Conservation (phyloP, 495 filamentous ascomycete species). For the Parmelia sp. region DNA sequence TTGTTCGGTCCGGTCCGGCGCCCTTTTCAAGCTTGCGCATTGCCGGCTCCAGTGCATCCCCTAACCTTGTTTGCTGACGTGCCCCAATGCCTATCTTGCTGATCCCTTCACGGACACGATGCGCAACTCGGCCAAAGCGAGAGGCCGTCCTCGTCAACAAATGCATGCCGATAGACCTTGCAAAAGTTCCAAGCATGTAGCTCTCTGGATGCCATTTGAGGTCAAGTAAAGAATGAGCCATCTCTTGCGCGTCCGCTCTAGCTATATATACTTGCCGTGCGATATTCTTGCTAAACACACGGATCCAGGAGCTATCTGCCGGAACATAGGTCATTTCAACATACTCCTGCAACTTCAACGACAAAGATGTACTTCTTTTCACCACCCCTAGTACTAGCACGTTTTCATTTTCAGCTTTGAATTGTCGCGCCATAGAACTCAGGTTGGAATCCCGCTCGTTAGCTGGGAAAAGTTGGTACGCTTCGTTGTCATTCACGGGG, state of each 20-base stretch:
- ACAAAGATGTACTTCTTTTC: not conserved
- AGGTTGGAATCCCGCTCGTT: not conserved
- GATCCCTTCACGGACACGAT: not conserved
- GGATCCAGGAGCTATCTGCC: conserved; percentile 6
- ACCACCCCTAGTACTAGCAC: not conserved
- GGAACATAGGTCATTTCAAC: not conserved
- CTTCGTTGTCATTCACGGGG: not conserved
- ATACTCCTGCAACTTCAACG: not conserved
- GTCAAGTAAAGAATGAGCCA: not conserved
- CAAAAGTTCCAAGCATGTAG: not conserved
- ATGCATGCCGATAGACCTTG: not conserved
- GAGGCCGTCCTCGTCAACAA: not conserved
- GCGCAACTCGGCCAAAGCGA: not conserved
- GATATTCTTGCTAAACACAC: not conserved
- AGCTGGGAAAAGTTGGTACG: conserved; percentile 5
- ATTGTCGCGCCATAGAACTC: not conserved
- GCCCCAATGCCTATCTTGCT: not conserved
- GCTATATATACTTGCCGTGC: not conserved
- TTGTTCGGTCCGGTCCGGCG: not conserved
- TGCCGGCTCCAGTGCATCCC: not conserved
- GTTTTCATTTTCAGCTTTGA: not conserved
- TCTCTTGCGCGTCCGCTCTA: conserved; percentile 1
- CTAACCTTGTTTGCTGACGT: not conserved
- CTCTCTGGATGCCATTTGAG: not conserved
- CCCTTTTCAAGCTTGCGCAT: not conserved